Percentiles rank a stretch among this genome's conserved stretches.
Evolutionary conservation across 73 alveolate genomes (phyloP).

Genomic region (Paramecium tetraurelia): DNA sequence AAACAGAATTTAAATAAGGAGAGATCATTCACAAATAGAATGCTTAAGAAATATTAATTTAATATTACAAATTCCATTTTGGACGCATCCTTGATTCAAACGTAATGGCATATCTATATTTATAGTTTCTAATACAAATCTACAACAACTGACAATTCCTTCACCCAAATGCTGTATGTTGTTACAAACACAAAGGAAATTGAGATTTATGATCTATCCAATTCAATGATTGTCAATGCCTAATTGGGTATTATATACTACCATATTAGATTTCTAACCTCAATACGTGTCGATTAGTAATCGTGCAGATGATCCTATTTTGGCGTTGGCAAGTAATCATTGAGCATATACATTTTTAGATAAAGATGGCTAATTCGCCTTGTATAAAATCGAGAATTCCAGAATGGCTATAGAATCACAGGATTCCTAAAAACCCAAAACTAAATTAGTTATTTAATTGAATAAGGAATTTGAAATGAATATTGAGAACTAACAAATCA

Average conservation of each 20-base stretch:
- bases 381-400: neutral
- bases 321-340: neutral
- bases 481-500: neutral
- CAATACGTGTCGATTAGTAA: neutral
- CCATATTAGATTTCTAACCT: neutral
- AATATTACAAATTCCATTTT: neutral
- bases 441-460: neutral
- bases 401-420: neutral
- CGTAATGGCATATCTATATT: neutral
- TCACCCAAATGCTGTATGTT: neutral
- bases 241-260: neutral
- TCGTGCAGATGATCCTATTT: neutral
- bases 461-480: neutral
- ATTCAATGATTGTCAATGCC: neutral
- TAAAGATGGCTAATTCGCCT: neutral
- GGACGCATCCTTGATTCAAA: neutral
- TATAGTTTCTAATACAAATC: neutral
- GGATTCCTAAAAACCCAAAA: neutral
- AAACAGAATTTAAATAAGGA: neutral
- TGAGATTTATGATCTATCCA: neutral
- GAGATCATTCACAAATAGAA: neutral
- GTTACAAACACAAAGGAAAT: neutral
- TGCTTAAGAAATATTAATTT: neutral
- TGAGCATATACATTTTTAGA: neutral
- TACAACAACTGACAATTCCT: neutral